Conservation (phyloP, 495 filamentous ascomycete species). For the Aspergillus nidulans region DNA sequence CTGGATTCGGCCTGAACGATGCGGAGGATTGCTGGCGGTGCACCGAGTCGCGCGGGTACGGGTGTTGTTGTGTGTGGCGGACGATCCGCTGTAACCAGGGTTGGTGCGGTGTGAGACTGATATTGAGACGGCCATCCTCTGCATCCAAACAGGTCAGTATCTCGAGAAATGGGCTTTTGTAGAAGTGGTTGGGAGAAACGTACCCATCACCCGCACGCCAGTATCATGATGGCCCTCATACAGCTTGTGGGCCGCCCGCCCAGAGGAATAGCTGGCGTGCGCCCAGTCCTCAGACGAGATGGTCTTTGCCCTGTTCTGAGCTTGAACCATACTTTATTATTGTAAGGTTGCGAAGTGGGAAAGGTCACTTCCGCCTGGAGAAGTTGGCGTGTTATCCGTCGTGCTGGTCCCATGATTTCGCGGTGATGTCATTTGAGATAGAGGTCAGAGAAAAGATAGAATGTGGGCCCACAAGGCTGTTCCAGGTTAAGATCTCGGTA, state of each 20-base stretch:
- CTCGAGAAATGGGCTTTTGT: not conserved
- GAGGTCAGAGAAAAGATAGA: too few relatives aligned
- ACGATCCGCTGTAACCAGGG: conserved; percentile 60
- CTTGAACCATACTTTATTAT: not conserved
- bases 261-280: not conserved
- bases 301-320: conserved; percentile 1
- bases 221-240: conserved; percentile 15
- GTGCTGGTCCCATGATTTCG: not conserved
- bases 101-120: conserved; percentile 66
- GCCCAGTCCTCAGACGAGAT: conserved; percentile 7
- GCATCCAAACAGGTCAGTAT: not conserved
- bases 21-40: conserved; percentile 6
- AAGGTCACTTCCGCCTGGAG: not conserved
- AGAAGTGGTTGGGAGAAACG: not conserved
- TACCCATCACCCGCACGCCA: conserved; percentile 21
- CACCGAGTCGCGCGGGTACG: conserved; percentile 44
- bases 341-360: not conserved
- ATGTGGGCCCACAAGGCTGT: not conserved
- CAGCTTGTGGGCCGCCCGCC: conserved; percentile 1
- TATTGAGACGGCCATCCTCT: conserved; percentile 69
- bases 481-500: too few relatives aligned
- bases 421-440: not conserved
- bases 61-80: conserved; percentile 53
- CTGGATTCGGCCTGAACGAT: conserved; percentile 45
- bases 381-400: not conserved